Base-by-base conservation (phyloP, 768 basidiomycete species). In the Amanita pallidorosea region DNA sequence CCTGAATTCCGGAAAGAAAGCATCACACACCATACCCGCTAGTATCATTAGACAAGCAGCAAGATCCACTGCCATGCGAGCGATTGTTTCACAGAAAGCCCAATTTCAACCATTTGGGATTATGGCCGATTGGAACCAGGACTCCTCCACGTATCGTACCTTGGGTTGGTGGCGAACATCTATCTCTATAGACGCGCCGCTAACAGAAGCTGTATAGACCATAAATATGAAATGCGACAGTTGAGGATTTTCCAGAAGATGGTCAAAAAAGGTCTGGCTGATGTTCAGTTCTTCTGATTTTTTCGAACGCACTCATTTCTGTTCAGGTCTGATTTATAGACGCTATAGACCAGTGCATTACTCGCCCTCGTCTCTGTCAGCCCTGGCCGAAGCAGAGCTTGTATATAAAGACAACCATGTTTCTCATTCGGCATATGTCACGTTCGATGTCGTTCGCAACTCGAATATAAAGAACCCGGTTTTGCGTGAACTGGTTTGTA, bases 331-430 rank as follows among this genome's bases (percentile, higher is more conserved):
- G 18, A 87, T 98, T 53, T 88, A 86, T 57, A 76, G 90, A 49
- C 82, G 87, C 54, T 83, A 89, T 58, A 82, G 92, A 25, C 95
- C 95, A 0, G 90, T 94, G 5, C 81, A 96, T 63, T 97, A 90
- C 63, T 97, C 95, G 0, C 95, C 95, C 2, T 95, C 93, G 0
- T 96, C 94, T 1, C 80, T 78, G 37, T 94, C 95, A 5, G 95
- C 95, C 0, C 69, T 99, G 12, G 95, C 95, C 0, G 95, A 99
- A 67, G 91, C 94, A 4, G 95, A 99, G 62, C 72, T 99, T 25
- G 76, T 80, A 23, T 97, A 97, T 68, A 83, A 80, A 54, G 94
- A 96, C 27, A 79, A 88, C 57, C 93, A 96, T 62, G 68, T 82
- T 43, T 96, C 93, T 0, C 81, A 85, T 56, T 88, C 92, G 5